Base-by-base conservation (phyloP, 192 early-diverging fungal genomes). In the Endogone sp. region DNA sequence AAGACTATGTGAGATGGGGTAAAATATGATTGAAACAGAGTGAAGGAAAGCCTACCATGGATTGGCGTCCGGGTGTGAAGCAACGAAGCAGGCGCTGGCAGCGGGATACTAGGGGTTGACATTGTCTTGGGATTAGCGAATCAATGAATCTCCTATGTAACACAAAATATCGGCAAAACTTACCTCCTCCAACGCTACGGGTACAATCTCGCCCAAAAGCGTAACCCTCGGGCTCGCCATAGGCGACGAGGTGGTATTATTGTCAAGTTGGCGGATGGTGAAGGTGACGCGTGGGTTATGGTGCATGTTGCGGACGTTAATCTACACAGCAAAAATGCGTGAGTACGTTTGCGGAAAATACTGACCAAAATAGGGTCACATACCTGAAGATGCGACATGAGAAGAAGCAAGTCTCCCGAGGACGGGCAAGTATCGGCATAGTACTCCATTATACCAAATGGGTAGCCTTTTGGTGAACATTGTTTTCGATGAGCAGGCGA, bases 361-460 rank as follows among this genome's bases (percentile, higher is more conserved):
- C n/a, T 61, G 37, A 8, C 37, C 4, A 26, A 60, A 28, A 28
- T 60, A 23, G 22, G 25, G 29, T 67, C 2, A 8, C 22, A 58
- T 66, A 73, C 69, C 73, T 84, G 80, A 8, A 79, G 68, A 57
- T 76, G 60, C 2, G 78, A 80, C 63, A 84, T 71, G 10, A 82
- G 67, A 57, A 84, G 61, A 30, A 84, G 65, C 9, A 76, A 72
- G 66, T 73, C 74, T 29, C 83, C 83, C 20, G 62, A 71, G 16
- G 69, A 23, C 25, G 74, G 64, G 60, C 83, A 84, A 25, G 79
- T 74, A 67, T 80, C 83, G 6, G 66, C 64, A 44, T 76, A 84
- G 37, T 84, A 84, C 23, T 84, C 83, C 76, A 84, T 69, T 29
- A 79, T 71, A 49, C 78, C 80, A 60, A 84, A 82, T 20, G 83